phyloP scores from a whole-genome alignment of 805 yeast genomes.

The Candida nonsorbophila region DNA sequence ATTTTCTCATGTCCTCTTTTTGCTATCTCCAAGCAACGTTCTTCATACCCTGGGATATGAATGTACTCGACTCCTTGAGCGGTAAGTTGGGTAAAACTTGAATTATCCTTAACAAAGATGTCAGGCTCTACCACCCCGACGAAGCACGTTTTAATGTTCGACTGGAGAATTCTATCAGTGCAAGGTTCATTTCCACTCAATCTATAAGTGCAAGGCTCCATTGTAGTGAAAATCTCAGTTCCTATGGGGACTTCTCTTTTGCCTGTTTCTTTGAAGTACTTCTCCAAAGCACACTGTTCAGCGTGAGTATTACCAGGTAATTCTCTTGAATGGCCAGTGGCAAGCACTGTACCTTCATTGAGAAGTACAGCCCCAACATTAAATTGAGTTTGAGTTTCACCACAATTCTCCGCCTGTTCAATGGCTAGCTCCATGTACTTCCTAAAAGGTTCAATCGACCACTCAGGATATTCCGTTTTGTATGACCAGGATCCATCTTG shows the following conservation, averaged over 20 bases:
- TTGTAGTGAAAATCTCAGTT: slow-evolving; percentile 82
- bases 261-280: slow-evolving; percentile 45
- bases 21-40: slow-evolving; percentile 63
- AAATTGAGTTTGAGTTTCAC: slow-evolving; percentile 78
- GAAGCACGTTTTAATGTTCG: slow-evolving; percentile 64
- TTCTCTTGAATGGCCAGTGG: slow-evolving; percentile 87
- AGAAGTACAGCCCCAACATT: slow-evolving; percentile 91
- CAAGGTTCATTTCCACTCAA: slow-evolving; percentile 90
- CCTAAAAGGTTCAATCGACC: slow-evolving; percentile 65
- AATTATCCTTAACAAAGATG: slow-evolving; percentile 77
- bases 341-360: slow-evolving; percentile 51
- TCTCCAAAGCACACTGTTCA: slow-evolving; percentile 88
- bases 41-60: slow-evolving; percentile 80
- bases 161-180: slow-evolving; percentile 64
- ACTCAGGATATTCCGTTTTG: slow-evolving; percentile 69
- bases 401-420: slow-evolving; percentile 73
- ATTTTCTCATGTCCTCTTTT: slow-evolving; percentile 57
- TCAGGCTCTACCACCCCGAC: slow-evolving; percentile 93
- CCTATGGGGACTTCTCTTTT: slow-evolving; percentile 57
- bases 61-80: slow-evolving; percentile 62
- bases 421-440: slow-evolving; percentile 73
- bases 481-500: slow-evolving; percentile 60
- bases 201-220: slow-evolving; percentile 94
- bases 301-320: slow-evolving; percentile 95
- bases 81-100: slow-evolving; percentile 52